Evolutionary conservation across 2,329 filamentous ascomycete genomes (phyloP).

Genomic region (Colletotrichum sp.): DNA sequence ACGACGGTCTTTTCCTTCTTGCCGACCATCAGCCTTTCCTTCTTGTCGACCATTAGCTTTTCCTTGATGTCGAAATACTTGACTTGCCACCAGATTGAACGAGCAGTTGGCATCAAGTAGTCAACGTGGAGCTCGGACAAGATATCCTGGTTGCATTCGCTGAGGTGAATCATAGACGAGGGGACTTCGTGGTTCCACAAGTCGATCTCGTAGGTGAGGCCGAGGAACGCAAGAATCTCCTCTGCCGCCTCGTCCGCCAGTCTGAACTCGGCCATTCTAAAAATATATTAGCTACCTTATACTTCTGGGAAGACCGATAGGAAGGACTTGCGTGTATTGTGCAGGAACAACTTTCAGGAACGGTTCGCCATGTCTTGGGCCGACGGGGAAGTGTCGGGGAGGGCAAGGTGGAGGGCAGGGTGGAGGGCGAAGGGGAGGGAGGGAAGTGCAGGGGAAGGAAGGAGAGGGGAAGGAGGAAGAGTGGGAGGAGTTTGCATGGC

Average conservation of each 20-base stretch:
- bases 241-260: background rate
- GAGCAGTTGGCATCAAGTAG: slow-evolving; percentile 1
- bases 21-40: background rate
- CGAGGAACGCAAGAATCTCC: background rate
- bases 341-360: background rate
- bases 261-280: background rate
- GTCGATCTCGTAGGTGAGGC: slow-evolving; percentile 5
- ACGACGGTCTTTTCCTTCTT: background rate
- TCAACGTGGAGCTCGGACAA: background rate
- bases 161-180: background rate
- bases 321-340: background rate
- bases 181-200: background rate
- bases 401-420: background rate
- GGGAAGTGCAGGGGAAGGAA: background rate
- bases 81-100: slow-evolving; percentile 4
- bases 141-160: background rate
- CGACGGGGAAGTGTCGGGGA: background rate
- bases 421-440: background rate
- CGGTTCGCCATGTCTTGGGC: background rate
- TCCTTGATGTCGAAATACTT: background rate
- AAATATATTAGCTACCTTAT: background rate
- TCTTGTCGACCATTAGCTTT: background rate
- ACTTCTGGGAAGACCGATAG: background rate
- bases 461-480: background rate
- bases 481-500: background rate